These are phyloP conservation scores for Gaeumannomyces sp. DNA, from an alignment of 2,329 filamentous ascomycete genomes.

Conservation along the genomic window DNA sequence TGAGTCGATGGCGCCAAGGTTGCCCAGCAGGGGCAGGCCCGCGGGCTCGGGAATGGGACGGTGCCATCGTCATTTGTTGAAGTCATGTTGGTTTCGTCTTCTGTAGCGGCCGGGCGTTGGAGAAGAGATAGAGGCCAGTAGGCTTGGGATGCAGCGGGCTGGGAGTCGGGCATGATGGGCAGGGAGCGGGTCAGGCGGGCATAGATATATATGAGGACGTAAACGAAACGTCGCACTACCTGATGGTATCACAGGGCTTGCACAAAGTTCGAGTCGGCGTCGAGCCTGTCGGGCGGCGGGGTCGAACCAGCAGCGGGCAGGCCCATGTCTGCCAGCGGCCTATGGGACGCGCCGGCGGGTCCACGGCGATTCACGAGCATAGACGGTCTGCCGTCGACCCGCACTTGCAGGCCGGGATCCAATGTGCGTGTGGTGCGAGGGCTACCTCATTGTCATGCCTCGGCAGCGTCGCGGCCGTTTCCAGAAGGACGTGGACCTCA, in stretches of 20 bases:
- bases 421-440: background rate
- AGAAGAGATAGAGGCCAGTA: background rate
- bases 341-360: background rate
- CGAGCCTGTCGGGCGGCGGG: background rate
- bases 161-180: background rate
- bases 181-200: background rate
- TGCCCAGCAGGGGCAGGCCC: conserved; percentile 60
- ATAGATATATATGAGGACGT: background rate
- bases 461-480: no score
- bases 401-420: background rate
- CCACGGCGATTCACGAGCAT: background rate
- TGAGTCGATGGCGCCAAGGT: conserved; percentile 54
- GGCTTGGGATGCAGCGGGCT: background rate
- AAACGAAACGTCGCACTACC: background rate
- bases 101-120: background rate
- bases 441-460: background rate
- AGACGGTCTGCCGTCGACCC: background rate
- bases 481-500: no score
- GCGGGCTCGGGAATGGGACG: conserved; percentile 53
- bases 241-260: no score
- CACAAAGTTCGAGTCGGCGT: no score
- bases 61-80: background rate
- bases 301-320: no score
- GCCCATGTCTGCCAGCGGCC: no score
- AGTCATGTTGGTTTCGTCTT: background rate